These are phyloP conservation scores for Juglanconis juglandina DNA, from an alignment of 2,329 filamentous ascomycete genomes.

Conservation along the genomic window DNA sequence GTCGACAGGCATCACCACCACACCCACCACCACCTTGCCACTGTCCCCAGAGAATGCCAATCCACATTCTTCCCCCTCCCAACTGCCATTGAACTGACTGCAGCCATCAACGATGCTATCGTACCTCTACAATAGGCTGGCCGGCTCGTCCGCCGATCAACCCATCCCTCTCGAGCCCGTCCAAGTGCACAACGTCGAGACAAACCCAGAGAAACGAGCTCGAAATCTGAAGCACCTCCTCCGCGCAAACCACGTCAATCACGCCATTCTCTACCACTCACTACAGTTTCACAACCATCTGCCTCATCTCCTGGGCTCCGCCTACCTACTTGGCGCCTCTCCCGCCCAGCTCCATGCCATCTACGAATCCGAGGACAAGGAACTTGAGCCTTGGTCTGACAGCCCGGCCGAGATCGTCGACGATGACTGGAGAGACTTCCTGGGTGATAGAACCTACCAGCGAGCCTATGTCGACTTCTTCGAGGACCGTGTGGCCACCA, in stretches of 20 bases:
- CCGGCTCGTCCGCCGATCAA: slow-evolving; percentile 22
- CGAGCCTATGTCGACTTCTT: slow-evolving; percentile 92
- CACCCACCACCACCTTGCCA: not conserved
- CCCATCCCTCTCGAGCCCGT: slow-evolving; percentile 62
- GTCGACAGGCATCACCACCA: not conserved
- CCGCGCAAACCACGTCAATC: slow-evolving; percentile 86
- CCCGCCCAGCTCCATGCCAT: slow-evolving; percentile 70
- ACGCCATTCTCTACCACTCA: slow-evolving; percentile 76
- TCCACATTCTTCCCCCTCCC: not conserved
- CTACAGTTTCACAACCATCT: slow-evolving; percentile 78
- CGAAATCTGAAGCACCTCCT: slow-evolving; percentile 86
- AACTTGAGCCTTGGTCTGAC: slow-evolving; percentile 75
- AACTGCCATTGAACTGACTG: not conserved
- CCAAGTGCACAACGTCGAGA: slow-evolving; percentile 75
- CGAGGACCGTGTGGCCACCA: slow-evolving; percentile 78
- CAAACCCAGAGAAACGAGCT: slow-evolving; percentile 71
- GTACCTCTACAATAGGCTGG: slow-evolving; percentile 29
- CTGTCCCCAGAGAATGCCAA: not conserved
- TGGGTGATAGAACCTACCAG: slow-evolving; percentile 79
- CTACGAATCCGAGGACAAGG: slow-evolving; percentile 72
- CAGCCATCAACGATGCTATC: slow-evolving; percentile 25
- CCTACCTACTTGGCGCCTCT: slow-evolving; percentile 78
- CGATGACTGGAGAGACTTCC: slow-evolving; percentile 80
- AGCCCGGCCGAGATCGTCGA: slow-evolving; percentile 80
- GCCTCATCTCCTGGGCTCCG: slow-evolving; percentile 76